Evolutionary conservation across 1,139 yeast species (phyloP), one percentile per base, ranked within the genome.

Genomic region (Suhomyces terraborum): DNA sequence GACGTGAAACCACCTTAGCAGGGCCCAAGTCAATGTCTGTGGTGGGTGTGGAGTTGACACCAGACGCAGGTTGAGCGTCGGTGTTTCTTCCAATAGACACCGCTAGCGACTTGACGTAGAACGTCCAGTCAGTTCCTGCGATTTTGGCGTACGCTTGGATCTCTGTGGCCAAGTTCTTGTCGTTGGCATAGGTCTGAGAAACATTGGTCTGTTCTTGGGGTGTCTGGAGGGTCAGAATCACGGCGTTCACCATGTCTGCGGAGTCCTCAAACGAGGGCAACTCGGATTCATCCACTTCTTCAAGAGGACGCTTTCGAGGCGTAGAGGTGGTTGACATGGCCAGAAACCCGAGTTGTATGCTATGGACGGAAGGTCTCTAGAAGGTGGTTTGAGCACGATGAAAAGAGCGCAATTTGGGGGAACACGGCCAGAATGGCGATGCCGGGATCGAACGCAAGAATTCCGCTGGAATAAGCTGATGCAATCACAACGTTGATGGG

Each of bases 81-180:
- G 96, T 87, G 51, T 85, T 84, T 56, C 98, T 76, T 9, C 98
- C 98, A 43, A 93, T 86, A 4, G 84, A 70, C 6, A 93, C 79
- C 13, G 77, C 77, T 42, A 93, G 69, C n/a, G 82, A 74, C 59
- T 89, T 88, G 36, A 93, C 97, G 58, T 89, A 93, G 59, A 77
- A 93, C 2, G 98, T 91, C 98, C 98, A 93, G 54, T 80, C 82
- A 31, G 76, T 73, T n/a, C 98, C 98, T 0, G 97, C 91, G 37
- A 91, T 84, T 61, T 91, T 91, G 31, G 97, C 98, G 61, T 91
- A 93, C 0, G 98, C 98, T 64, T 89, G 96, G 14, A 93, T 93
- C 59, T 88, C 96, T 25, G 88, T 78, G 46, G 88, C 91, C 44
- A 79, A 69, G 53, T 86, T 84, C 49, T 79, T 78, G 36, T 84